Evolutionary conservation across 192 early-diverging fungal genomes (phyloP).

Genomic region (Rhizophagus sp.): DNA sequence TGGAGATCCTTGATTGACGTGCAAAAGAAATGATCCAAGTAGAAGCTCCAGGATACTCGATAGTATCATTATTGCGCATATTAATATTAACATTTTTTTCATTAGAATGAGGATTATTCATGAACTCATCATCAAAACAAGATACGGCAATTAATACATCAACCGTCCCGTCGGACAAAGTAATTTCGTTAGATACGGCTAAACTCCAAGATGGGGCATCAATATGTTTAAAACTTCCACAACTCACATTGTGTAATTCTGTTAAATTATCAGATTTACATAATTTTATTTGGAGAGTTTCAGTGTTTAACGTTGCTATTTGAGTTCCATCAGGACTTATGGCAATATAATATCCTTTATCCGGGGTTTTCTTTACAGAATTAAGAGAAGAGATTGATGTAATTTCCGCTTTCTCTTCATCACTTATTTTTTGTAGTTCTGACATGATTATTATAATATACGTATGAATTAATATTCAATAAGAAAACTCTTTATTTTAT

Average conservation of each 20-base stretch:
- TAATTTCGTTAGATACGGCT: neutral
- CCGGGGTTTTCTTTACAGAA: too few species aligned
- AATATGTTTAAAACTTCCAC: neutral
- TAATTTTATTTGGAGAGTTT: neutral
- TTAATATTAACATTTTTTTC: too few species aligned
- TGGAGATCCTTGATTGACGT: neutral
- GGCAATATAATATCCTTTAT: neutral
- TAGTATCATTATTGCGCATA: too few species aligned
- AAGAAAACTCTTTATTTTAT: too few species aligned
- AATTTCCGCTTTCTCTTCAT: too few species aligned
- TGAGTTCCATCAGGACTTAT: neutral
- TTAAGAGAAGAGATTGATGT: too few species aligned
- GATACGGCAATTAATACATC: neutral
- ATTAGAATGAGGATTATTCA: too few species aligned
- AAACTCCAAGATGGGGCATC: neutral
- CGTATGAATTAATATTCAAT: too few species aligned
- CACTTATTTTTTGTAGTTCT: too few species aligned
- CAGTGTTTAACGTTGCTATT: neutral
- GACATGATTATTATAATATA: too few species aligned
- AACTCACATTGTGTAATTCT: neutral
- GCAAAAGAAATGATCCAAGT: neutral
- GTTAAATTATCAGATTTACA: neutral
- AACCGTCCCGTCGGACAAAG: neutral
- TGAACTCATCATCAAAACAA: neutral
- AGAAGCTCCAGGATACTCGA: too few species aligned